phyloP scores from a whole-genome alignment of 2,329 filamentous ascomycete genomes.

The Cryphonectria radicalis region DNA sequence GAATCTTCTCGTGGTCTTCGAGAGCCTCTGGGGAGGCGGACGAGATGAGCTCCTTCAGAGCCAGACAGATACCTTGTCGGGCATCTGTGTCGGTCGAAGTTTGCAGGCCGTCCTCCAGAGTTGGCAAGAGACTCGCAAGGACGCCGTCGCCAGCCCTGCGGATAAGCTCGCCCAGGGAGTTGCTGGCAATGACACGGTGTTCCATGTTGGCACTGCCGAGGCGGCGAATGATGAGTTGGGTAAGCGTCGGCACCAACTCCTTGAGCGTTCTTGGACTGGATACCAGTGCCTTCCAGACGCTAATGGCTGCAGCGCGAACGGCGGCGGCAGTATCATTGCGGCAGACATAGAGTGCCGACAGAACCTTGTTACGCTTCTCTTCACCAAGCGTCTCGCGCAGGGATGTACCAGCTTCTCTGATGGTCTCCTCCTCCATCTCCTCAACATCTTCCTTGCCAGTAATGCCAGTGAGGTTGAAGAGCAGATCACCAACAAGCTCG shows the following conservation, averaged over 20 bases:
- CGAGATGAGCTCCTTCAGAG: slow-evolving; percentile 88
- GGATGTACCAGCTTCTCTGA: slow-evolving; percentile 88
- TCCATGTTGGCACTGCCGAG: slow-evolving; percentile 97
- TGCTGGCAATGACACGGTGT: slow-evolving; percentile 98
- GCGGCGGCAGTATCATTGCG: slow-evolving; percentile 93
- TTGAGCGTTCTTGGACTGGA: slow-evolving; percentile 90
- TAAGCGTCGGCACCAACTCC: slow-evolving; percentile 92
- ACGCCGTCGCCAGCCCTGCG: slow-evolving; percentile 96
- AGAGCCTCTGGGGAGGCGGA: slow-evolving; percentile 87
- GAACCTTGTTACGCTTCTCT: slow-evolving; percentile 94
- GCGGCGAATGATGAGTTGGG: slow-evolving; percentile 90
- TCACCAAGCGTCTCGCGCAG: slow-evolving; percentile 92
- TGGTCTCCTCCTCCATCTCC: slow-evolving; percentile 75
- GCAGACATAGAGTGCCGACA: slow-evolving; percentile 97
- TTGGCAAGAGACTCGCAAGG: slow-evolving; percentile 83
- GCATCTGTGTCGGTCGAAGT: slow-evolving; percentile 89
- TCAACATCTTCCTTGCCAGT: slow-evolving; percentile 78
- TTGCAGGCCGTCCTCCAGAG: slow-evolving; percentile 88
- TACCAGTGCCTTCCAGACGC: slow-evolving; percentile 96
- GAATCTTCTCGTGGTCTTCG: slow-evolving; percentile 91
- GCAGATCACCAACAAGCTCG: slow-evolving; percentile 91
- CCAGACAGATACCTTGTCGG: slow-evolving; percentile 96
- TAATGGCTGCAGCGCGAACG: slow-evolving; percentile 86
- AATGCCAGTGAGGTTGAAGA: slow-evolving; percentile 97
- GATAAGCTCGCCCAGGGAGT: slow-evolving; percentile 94